Conservation (phyloP, 345 rosid species). For the Camelina laxa region DNA sequence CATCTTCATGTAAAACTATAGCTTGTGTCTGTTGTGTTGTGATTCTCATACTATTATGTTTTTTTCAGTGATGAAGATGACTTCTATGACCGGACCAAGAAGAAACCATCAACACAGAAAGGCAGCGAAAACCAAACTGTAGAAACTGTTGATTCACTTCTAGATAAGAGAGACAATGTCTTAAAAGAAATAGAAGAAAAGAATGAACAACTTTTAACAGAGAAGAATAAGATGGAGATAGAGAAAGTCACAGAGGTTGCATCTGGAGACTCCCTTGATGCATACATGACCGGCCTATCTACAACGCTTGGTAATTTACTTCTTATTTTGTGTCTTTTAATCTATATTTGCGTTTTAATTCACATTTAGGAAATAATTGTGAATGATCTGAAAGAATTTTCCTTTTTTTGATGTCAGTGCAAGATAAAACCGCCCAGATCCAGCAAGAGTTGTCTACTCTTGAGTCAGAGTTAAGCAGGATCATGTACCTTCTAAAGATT, state of each 20-base stretch:
- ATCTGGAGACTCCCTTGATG: constrained; percentile 84
- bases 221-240: constrained; percentile 65
- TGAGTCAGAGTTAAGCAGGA: constrained; percentile 75
- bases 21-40: constrained; percentile 6
- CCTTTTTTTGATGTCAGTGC: constrained; percentile 54
- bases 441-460: constrained; percentile 72
- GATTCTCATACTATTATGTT: constrained; percentile 27
- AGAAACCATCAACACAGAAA: constrained; percentile 58
- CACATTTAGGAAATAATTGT: background rate
- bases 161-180: constrained; percentile 78
- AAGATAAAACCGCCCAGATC: constrained; percentile 61
- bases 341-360: background rate
- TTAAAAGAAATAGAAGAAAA: constrained; percentile 68
- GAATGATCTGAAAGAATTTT: background rate
- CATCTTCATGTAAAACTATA: constrained; percentile 21
- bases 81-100: constrained; percentile 94
- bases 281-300: constrained; percentile 89
- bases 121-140: constrained; percentile 61
- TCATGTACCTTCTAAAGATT: constrained; percentile 74
- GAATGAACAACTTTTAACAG: constrained; percentile 57
- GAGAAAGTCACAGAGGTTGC: constrained; percentile 58
- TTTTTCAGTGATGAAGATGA: constrained; percentile 85
- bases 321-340: background rate
- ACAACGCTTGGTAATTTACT: constrained; percentile 70
- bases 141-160: constrained; percentile 93